Evolutionary conservation across 495 filamentous ascomycete genomes (phyloP).

Genomic region (Geoglossum glabrum): DNA sequence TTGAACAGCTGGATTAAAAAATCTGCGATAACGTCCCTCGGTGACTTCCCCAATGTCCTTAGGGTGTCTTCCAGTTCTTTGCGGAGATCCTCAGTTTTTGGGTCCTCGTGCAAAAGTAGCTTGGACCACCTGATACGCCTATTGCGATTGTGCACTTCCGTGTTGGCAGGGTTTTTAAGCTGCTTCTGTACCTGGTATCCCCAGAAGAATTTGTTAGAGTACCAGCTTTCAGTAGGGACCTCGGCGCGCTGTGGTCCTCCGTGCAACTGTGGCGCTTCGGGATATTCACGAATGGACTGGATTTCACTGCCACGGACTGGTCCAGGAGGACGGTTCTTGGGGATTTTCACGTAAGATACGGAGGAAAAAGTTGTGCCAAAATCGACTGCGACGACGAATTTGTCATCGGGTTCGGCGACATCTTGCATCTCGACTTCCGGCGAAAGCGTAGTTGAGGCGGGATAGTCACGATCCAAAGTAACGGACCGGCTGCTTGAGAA

Average conservation of each 20-base stretch:
- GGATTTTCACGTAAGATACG: constrained; percentile 8
- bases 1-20: constrained; percentile 9
- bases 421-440: too few species aligned
- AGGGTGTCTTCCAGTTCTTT: constrained; percentile 1
- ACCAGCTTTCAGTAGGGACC: constrained; percentile 11
- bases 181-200: constrained; percentile 9
- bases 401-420: too few species aligned
- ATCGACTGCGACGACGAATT: constrained; percentile 10
- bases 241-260: constrained; percentile 3
- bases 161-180: constrained; percentile 6
- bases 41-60: constrained; percentile 7
- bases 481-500: too few species aligned
- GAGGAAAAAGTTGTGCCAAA: constrained; percentile 13
- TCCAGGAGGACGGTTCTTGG: constrained; percentile 1
- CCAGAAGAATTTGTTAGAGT: constrained; percentile 7
- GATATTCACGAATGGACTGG: constrained; percentile 9
- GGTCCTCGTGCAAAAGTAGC: constrained; percentile 8
- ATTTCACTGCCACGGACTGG: constrained; percentile 2
- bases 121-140: constrained; percentile 9
- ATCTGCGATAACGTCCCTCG: constrained; percentile 12
- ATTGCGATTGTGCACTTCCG: constrained; percentile 1
- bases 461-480: too few species aligned
- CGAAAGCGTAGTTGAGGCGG: too few species aligned
- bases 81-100: constrained; percentile 8
- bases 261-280: constrained; percentile 4